These are phyloP conservation scores for Rosa lucieae DNA, from an alignment of 306 rosid species.

Conservation along the genomic window DNA sequence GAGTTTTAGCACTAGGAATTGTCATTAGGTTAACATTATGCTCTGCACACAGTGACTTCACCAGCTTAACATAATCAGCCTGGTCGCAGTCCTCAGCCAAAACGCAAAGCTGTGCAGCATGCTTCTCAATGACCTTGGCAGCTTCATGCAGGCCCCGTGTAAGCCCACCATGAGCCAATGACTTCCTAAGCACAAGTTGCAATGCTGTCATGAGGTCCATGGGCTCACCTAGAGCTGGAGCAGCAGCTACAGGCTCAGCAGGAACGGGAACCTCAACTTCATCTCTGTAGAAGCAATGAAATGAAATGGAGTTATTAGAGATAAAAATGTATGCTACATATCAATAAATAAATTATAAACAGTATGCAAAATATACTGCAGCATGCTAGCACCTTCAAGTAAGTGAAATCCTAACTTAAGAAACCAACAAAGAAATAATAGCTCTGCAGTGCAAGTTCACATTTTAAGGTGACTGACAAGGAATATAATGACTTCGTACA, in stretches of 20 bases:
- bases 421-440: background rate
- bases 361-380: too few species aligned
- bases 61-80: conserved; percentile 68
- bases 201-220: conserved; percentile 53
- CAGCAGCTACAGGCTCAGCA: conserved; percentile 26
- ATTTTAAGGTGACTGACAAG: background rate
- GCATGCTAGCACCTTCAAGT: background rate
- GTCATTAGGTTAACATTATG: conserved; percentile 64
- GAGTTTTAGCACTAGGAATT: conserved; percentile 74
- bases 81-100: conserved; percentile 80
- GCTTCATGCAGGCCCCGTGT: conserved; percentile 73
- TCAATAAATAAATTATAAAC: too few species aligned
- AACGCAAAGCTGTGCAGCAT: conserved; percentile 71
- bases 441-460: background rate
- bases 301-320: background rate
- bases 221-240: conserved; percentile 37
- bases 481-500: background rate
- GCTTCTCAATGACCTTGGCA: conserved; percentile 75
- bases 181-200: conserved; percentile 75
- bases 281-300: conserved; percentile 24
- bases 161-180: conserved; percentile 80
- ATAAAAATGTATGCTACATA: background rate
- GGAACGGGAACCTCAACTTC: conserved; percentile 31
- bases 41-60: conserved; percentile 75
- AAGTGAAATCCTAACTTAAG: background rate